These are phyloP conservation scores for Nidularia pulvinata DNA, from an alignment of 768 basidiomycete genomes.

Conservation along the genomic window DNA sequence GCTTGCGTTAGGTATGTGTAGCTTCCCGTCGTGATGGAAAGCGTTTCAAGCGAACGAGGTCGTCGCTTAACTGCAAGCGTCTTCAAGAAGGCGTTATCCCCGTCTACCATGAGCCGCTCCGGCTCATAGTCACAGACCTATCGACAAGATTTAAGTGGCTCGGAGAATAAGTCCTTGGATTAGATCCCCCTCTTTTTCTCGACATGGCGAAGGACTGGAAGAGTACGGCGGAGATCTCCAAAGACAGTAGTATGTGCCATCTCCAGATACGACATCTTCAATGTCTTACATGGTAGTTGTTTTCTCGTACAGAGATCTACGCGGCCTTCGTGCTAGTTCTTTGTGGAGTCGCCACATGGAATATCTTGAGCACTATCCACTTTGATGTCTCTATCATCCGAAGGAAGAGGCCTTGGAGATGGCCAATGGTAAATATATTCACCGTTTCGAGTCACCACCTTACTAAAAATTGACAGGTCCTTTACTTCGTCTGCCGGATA, in stretches of 20 bases:
- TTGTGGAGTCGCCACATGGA: conserved; percentile 28
- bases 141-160: no score
- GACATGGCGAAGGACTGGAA: conserved; percentile 21
- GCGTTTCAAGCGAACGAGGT: no score
- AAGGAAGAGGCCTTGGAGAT: conserved; percentile 23
- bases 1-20: no score
- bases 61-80: no score
- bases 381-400: conserved; percentile 28
- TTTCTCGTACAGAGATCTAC: conserved; percentile 17
- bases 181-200: no score
- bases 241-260: conserved; percentile 19
- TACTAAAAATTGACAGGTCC: conserved; percentile 11
- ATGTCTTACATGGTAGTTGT: not conserved
- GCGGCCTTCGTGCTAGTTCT: conserved; percentile 26
- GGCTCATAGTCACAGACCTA: no score
- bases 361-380: conserved; percentile 21
- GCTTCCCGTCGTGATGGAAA: no score
- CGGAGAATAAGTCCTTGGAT: no score
- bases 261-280: not conserved
- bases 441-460: not conserved
- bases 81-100: no score
- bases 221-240: conserved; percentile 21
- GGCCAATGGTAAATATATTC: conserved; percentile 25
- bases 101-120: no score
- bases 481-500: conserved; percentile 28